Conservation (phyloP, 164 flowering plant genomes). For the Magnolia changhungtana region DNA sequence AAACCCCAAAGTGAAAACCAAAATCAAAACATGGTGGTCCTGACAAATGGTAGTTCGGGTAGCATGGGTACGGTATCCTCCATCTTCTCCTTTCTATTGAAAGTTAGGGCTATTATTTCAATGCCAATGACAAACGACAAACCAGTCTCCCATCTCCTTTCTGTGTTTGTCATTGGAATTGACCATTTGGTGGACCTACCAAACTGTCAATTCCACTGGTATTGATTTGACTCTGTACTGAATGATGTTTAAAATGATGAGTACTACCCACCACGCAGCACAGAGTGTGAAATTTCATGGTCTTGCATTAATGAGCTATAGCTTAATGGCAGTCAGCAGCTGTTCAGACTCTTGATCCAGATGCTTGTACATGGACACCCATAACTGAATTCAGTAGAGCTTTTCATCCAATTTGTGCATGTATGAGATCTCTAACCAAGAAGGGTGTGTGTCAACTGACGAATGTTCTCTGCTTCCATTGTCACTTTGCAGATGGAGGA, state of each 20-base stretch:
- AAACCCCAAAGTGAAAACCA: conserved; percentile 67
- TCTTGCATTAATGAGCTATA: not conserved
- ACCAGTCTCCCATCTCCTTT: not conserved
- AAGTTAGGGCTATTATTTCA: not conserved
- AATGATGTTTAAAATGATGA: not conserved
- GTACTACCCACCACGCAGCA: not conserved
- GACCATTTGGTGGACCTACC: not conserved
- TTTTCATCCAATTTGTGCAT: not conserved
- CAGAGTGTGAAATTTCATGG: not conserved
- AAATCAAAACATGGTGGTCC: conserved; percentile 74
- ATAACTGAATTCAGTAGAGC: not conserved
- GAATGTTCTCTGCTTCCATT: not conserved
- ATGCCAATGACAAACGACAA: no score
- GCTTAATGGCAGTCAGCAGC: not conserved
- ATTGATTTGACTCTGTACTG: not conserved
- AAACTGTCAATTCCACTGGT: not conserved
- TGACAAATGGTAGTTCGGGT: conserved; percentile 84
- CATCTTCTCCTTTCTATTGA: not conserved
- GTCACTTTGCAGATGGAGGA: conserved; percentile 61
- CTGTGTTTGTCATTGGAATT: not conserved
- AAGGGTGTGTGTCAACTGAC: not conserved
- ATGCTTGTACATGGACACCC: no score
- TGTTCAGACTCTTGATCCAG: not conserved
- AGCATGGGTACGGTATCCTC: not conserved
- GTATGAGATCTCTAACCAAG: not conserved